Evolutionary conservation across 305 asterid genomes (phyloP).

Genomic region (Fraxinus sp.): DNA sequence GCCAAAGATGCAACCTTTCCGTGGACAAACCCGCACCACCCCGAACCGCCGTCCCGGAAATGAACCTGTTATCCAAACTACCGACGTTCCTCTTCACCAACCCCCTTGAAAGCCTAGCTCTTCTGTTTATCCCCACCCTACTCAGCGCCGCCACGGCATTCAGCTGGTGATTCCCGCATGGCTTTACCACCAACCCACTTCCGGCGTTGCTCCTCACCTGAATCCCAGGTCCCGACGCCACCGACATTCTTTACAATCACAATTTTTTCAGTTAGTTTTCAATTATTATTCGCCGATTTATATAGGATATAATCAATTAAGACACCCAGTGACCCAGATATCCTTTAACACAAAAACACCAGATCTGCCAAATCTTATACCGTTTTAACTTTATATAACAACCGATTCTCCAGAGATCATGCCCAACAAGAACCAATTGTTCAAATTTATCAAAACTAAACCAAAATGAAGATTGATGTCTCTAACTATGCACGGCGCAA

Average conservation of each 20-base stretch:
- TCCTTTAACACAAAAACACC: conserved; percentile 10
- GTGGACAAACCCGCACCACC: conserved; percentile 40
- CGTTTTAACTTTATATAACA: conserved; percentile 8
- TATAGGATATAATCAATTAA: conserved; percentile 3
- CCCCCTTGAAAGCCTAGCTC: conserved; percentile 39
- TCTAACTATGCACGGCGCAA: conserved; percentile 28
- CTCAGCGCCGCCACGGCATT: conserved; percentile 65
- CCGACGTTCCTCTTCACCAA: conserved; percentile 13
- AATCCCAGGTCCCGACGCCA: conserved; percentile 51
- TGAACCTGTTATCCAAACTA: conserved; percentile 42
- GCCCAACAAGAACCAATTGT: conserved; percentile 12
- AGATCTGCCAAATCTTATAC: conserved; percentile 31
- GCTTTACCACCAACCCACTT: conserved; percentile 44
- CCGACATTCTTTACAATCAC: conserved; percentile 52
- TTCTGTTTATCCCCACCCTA: conserved; percentile 27
- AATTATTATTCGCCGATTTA: not conserved
- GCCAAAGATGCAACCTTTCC: conserved; percentile 58
- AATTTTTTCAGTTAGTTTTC: not conserved
- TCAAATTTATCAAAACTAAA: not conserved
- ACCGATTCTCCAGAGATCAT: not conserved
- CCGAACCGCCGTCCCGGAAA: conserved; percentile 44
- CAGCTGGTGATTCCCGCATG: conserved; percentile 64
- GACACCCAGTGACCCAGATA: not conserved
- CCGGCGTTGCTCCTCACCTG: conserved; percentile 33
- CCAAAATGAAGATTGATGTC: not conserved